phyloP scores from a whole-genome alignment of 805 yeast genomes.

The Hermanozyma aechmeae region DNA sequence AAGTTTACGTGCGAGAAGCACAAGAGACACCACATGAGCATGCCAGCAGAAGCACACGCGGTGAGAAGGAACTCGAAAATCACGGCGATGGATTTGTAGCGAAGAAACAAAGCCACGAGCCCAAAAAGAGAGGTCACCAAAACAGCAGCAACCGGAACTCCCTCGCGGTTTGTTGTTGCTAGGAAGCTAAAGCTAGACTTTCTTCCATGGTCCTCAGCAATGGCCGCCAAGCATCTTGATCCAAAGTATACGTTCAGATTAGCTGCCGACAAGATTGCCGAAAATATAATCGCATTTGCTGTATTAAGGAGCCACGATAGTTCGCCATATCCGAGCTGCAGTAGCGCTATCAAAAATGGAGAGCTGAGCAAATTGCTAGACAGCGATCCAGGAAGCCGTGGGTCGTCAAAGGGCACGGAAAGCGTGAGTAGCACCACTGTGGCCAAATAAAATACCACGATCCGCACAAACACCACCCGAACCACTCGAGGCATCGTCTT shows the following conservation, averaged over 20 bases:
- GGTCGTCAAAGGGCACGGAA: slow-evolving; percentile 6
- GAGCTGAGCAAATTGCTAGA: background rate
- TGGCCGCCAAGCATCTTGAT: slow-evolving; percentile 12
- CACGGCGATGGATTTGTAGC: slow-evolving; percentile 8
- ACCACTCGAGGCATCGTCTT: slow-evolving; percentile 6
- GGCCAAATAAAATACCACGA: slow-evolving; percentile 9
- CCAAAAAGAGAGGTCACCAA: slow-evolving; percentile 13
- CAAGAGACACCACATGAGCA: slow-evolving; percentile 18
- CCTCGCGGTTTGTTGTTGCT: slow-evolving; percentile 3
- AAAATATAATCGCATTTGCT: slow-evolving; percentile 13
- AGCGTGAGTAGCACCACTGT: slow-evolving; percentile 10
- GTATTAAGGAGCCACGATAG: slow-evolving; percentile 6
- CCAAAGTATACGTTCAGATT: slow-evolving; percentile 21
- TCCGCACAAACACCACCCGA: slow-evolving; percentile 8
- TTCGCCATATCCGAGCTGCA: slow-evolving; percentile 7
- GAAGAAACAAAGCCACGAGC: slow-evolving; percentile 11
- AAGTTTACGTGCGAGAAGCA: slow-evolving; percentile 11
- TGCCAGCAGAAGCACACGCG: slow-evolving; percentile 17
- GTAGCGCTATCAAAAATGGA: slow-evolving; percentile 16
- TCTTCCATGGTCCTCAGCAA: slow-evolving; percentile 5
- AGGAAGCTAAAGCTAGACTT: slow-evolving; percentile 1
- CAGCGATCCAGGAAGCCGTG: slow-evolving; percentile 1
- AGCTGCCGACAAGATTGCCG: slow-evolving; percentile 17
- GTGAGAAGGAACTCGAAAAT: slow-evolving; percentile 12
- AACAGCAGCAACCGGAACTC: slow-evolving; percentile 13